Evolutionary conservation across 345 rosid species (phyloP).

Genomic region (Populus davidiana): DNA sequence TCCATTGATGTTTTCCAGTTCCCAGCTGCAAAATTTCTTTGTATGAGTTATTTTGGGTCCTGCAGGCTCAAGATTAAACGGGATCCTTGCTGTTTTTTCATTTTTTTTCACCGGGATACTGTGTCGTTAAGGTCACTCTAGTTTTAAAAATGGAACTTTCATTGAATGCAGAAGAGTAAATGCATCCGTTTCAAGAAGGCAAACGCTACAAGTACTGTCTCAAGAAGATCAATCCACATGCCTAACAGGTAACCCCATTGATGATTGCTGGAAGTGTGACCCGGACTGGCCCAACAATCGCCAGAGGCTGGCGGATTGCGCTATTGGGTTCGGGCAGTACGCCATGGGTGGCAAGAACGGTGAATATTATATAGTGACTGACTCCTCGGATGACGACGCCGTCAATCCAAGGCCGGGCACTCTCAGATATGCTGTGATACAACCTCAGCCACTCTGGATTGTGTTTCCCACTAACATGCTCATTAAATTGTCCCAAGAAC

Average conservation of each 20-base stretch:
- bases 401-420: constrained; percentile 86
- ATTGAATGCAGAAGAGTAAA: constrained; percentile 61
- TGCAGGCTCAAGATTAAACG: not conserved
- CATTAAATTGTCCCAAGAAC: constrained; percentile 72
- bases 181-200: constrained; percentile 74
- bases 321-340: constrained; percentile 89
- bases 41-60: no score
- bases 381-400: constrained; percentile 80
- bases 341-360: constrained; percentile 93
- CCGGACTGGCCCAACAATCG: constrained; percentile 94
- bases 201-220: constrained; percentile 34
- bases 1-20: no score
- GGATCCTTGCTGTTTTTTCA: not conserved
- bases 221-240: constrained; percentile 46
- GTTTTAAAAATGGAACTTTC: no score
- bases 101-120: not conserved
- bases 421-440: constrained; percentile 90
- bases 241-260: constrained; percentile 89
- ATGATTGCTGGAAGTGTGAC: constrained; percentile 99
- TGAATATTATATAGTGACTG: constrained; percentile 77
- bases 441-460: constrained; percentile 83
- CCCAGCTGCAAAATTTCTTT: no score
- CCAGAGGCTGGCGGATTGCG: constrained; percentile 84
- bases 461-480: constrained; percentile 88
- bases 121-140: no score